Percentiles rank a stretch among this genome's conserved stretches.
These are phyloP conservation scores for Salix brachista DNA, from an alignment of 345 rosid genomes.

Conservation along the genomic window DNA sequence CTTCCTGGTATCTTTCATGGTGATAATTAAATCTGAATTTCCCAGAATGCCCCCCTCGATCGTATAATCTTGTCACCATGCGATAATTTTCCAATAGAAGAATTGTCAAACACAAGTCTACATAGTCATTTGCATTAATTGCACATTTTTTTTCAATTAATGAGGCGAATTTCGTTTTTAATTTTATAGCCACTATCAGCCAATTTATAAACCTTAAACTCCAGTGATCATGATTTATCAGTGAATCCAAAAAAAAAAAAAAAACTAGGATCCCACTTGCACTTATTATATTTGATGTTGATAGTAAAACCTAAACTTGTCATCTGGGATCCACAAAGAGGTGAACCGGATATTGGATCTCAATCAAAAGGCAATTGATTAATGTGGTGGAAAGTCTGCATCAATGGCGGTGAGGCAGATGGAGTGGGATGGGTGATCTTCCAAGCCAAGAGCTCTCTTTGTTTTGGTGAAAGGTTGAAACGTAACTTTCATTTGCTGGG, in stretches of 20 bases:
- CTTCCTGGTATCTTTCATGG: not conserved
- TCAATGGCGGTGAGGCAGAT: slow-evolving; percentile 15
- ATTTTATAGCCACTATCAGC: not conserved
- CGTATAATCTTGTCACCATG: not conserved
- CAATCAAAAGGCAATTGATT: not conserved
- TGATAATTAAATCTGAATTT: not conserved
- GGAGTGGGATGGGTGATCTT: slow-evolving; percentile 10
- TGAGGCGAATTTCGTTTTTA: not conserved
- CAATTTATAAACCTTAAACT: not conserved
- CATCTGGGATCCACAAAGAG: not conserved
- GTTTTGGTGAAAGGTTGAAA: slow-evolving; percentile 7
- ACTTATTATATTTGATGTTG: not conserved
- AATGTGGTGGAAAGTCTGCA: slow-evolving; percentile 24
- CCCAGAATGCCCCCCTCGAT: not conserved
- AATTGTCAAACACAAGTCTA: not conserved
- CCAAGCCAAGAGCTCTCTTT: slow-evolving; percentile 11
- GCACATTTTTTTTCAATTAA: not conserved
- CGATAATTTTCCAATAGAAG: not conserved
- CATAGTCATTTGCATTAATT: not conserved
- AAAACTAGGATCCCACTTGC: not conserved
- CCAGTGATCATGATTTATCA: not conserved
- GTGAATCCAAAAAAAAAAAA: not conserved
- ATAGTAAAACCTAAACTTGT: not conserved
- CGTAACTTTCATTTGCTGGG: slow-evolving; percentile 11
- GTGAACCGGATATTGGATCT: slow-evolving; percentile 13